Conservation (phyloP, 2,329 filamentous ascomycete species). For the Septoria linicola region DNA sequence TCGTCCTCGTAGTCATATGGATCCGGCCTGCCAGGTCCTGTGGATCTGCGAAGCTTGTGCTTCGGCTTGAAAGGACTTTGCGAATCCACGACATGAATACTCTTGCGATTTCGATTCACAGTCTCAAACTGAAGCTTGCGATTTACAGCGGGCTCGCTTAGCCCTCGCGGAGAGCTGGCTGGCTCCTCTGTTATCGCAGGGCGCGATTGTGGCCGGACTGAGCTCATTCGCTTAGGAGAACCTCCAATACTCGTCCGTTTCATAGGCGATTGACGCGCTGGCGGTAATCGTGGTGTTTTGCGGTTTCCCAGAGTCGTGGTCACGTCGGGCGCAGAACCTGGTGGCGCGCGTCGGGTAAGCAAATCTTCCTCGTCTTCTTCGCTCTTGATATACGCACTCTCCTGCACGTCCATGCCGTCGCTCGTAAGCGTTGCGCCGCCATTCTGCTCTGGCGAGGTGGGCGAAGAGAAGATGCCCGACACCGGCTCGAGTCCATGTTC, state of each 20-base stretch:
- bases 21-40: conserved; percentile 24
- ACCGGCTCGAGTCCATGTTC: conserved; percentile 90
- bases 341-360: conserved; percentile 21
- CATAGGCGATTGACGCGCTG: conserved; percentile 58
- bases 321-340: conserved; percentile 54
- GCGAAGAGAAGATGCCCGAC: conserved; percentile 85
- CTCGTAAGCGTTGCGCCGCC: conserved; percentile 28
- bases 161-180: conserved; percentile 12
- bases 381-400: conserved; percentile 51
- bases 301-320: conserved; percentile 43
- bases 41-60: conserved; percentile 31
- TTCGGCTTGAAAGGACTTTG: conserved; percentile 37
- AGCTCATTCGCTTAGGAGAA: conserved; percentile 62
- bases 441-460: conserved; percentile 49
- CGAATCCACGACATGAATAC: conserved; percentile 29
- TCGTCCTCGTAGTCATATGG: conserved; percentile 28
- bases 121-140: conserved; percentile 36
- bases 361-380: conserved; percentile 6
- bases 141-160: conserved; percentile 33
- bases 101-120: conserved; percentile 31
- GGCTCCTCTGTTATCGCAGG: conserved; percentile 19
- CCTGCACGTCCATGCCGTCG: conserved; percentile 56
- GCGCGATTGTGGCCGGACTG: conserved; percentile 50
- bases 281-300: conserved; percentile 49
- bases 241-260: conserved; percentile 58